Base-by-base conservation (phyloP, 1,139 yeast species). In the Saccharomyces hybrid region DNA sequence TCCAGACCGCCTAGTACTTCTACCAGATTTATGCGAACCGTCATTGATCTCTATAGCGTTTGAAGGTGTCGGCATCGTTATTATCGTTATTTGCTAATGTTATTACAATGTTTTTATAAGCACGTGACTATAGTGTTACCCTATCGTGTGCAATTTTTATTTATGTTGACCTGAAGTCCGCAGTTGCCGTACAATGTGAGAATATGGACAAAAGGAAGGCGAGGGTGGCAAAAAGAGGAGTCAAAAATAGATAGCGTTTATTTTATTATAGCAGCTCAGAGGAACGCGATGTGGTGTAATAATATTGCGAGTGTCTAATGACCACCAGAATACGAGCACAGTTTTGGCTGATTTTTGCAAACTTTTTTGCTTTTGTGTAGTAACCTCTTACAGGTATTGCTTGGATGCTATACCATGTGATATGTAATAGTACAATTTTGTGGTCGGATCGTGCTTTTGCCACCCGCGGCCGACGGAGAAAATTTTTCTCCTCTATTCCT, bases 391-490 rank as follows among this genome's bases (percentile, higher is more conserved):
- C 44, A 25, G 23, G 9, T 38, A 16, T 38, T 13, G 25, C 44
- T 16, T 38, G 44, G 16, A 8, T 38, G 13, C 44, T 38, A 9
- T 38, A 9, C 44, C 44, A 38, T 38, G 44, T 38, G 44, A 38
- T 38, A 38, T 38, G 44, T 38, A 38, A 13, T 38, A 13, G 44
- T 38, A 38, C 4, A 38, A 38, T 38, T 38, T 38, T 38, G 44
- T 38, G 44, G 44, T 38, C 44, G 44, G 44, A 20, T 38, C 25
- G 44, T 38, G 44, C 11, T 38, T 38, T 38, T 38, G 44, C 44
- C 44, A 38, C 44, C 44, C 44, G 44, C 23, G 29, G 44, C 31
- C 41, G 29, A 38, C 50, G 29, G 32, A 50, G 42, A 50, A 50
- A 50, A 50, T 41, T 26, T 50, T 50, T 28, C 2, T 20, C 20